These are phyloP conservation scores for Pythium aquatile DNA, from an alignment of 352 stramenopile genomes.

Conservation along the genomic window DNA sequence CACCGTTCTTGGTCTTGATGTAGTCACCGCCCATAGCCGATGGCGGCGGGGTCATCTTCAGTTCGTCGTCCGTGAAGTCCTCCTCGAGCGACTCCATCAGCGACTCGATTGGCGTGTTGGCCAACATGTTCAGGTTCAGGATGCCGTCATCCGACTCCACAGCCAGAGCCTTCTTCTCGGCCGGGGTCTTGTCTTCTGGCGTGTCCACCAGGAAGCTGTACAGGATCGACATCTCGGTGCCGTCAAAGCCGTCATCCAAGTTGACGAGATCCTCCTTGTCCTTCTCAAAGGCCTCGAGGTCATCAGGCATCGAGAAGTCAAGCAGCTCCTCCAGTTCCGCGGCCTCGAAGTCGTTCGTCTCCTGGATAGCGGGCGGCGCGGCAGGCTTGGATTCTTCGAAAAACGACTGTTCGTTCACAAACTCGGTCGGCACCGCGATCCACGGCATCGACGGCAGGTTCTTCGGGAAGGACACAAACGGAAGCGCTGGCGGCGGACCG, in stretches of 20 bases:
- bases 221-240: constrained; percentile 84
- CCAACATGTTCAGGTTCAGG: constrained; percentile 74
- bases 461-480: constrained; percentile 69
- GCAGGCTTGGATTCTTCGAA: constrained; percentile 39
- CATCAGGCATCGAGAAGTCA: constrained; percentile 71
- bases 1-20: constrained; percentile 15
- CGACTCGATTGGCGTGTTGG: constrained; percentile 59
- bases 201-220: constrained; percentile 84
- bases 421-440: constrained; percentile 34
- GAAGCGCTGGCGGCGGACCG: constrained; percentile 51
- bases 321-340: constrained; percentile 73
- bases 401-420: constrained; percentile 43
- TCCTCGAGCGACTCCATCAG: constrained; percentile 73
- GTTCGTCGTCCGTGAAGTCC: constrained; percentile 69
- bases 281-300: constrained; percentile 50
- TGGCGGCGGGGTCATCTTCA: constrained; percentile 51
- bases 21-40: constrained; percentile 12
- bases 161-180: constrained; percentile 42
- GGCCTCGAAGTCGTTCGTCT: constrained; percentile 50
- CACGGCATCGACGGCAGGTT: constrained; percentile 61
- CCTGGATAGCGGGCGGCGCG: constrained; percentile 8
- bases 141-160: constrained; percentile 63
- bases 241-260: constrained; percentile 80
- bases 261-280: constrained; percentile 77
- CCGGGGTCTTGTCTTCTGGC: constrained; percentile 54